Conservation (phyloP, 129 eudicot genomes). For the Sambucus nigra region DNA sequence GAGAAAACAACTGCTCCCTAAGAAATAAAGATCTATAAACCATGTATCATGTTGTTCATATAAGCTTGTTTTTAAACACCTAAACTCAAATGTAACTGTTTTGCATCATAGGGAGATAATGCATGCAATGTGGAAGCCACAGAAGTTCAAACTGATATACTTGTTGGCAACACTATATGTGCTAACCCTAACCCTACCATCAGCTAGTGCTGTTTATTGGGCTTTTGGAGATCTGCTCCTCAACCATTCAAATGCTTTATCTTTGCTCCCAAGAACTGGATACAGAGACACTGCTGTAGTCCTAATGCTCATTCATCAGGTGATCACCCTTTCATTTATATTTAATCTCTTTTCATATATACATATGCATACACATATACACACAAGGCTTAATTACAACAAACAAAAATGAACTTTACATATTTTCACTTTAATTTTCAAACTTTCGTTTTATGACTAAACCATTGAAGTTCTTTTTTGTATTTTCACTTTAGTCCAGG, state of each 20-base stretch:
- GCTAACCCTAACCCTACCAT: constrained; percentile 67
- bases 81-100: too few species aligned
- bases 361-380: neutral
- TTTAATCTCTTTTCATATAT: neutral
- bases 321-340: neutral
- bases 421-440: neutral
- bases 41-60: too few species aligned
- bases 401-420: neutral
- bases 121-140: constrained; percentile 98
- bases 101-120: constrained; percentile 56
- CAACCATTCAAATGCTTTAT: constrained; percentile 68
- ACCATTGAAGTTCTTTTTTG: too few species aligned
- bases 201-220: constrained; percentile 77
- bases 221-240: constrained; percentile 77
- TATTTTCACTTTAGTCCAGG: too few species aligned
- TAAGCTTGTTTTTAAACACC: too few species aligned
- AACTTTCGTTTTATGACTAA: too few species aligned
- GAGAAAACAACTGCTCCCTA: too few species aligned
- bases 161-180: constrained; percentile 72
- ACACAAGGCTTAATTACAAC: too few species aligned
- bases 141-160: constrained; percentile 64
- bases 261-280: constrained; percentile 66
- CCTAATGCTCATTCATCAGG: constrained; percentile 92
- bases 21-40: too few species aligned
- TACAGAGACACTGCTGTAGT: constrained; percentile 68